Base-by-base conservation (phyloP, 1,284 basidiomycete genomes). In the Neolentinus lepideus region DNA sequence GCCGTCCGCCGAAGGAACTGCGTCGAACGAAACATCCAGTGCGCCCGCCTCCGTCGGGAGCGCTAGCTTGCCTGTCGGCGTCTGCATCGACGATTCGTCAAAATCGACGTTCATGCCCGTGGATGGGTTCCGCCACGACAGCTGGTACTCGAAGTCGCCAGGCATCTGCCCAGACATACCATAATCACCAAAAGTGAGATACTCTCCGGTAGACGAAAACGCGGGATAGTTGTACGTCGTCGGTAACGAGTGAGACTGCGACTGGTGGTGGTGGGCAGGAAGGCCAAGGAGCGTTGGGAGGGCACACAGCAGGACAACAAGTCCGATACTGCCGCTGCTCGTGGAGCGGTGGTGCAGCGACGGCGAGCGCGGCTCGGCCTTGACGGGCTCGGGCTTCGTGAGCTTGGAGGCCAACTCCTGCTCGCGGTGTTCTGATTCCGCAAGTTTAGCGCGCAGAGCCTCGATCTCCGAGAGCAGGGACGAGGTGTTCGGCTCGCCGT, bases 221-320 rank as follows among this genome's bases (percentile, higher is more conserved):
- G 66, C 38, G 38, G 38, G 38, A 21, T n/a, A 43, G 38, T 16
- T 16, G 38, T 43, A 43, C 38, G 38, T 43, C 16, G 38, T 43
- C 38, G 38, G 38, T 31, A 31, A n/a, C n/a, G 33, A 35, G 33
- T 35, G 38, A 43, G 38, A 43, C 12, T 43, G 38, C 16, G 38
- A 43, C 72, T 43, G 38, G 38, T 43, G 38, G n/a, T 6, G 75
- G 60, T 81, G 78, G 58, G 79, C 72, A 54, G 81, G 78, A 69
- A 85, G 73, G 21, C 85, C 84, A 52, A 90, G 76, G 53, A 90
- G 76, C n/a, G 83, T 80, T 14, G 88, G 88, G 38, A 90, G 75
- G 3, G 85, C 84, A 61, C 84, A 88, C 52, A 88, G 74, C 48
- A 88, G 75, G 57, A 85, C 87, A 83, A 89, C 86, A 63, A 87